Evolutionary conservation across 441 rosid species (phyloP).

Genomic region (Flueggea neowawraea): DNA sequence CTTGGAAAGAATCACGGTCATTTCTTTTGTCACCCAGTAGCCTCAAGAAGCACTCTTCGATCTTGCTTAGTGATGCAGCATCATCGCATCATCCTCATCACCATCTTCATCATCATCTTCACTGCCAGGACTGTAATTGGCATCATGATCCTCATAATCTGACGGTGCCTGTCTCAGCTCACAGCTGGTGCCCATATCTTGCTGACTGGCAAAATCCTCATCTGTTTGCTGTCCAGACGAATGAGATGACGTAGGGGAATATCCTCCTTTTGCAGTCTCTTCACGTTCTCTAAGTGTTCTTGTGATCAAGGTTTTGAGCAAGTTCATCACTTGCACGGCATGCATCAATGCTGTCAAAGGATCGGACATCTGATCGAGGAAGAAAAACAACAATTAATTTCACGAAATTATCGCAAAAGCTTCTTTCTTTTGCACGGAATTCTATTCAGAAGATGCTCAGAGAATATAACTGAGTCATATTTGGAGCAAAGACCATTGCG

Average conservation of each 20-base stretch:
- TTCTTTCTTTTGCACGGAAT: background rate
- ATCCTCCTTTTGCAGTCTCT: slow-evolving; percentile 54
- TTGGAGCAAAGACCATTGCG: slow-evolving; percentile 94
- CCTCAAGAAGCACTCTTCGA: slow-evolving; percentile 71
- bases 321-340: slow-evolving; percentile 89
- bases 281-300: slow-evolving; percentile 57
- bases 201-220: slow-evolving; percentile 64
- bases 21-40: slow-evolving; percentile 35
- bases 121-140: slow-evolving; percentile 28
- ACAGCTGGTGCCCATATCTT: slow-evolving; percentile 74
- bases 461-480: slow-evolving; percentile 75
- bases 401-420: background rate
- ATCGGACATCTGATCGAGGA: slow-evolving; percentile 67
- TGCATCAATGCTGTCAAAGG: slow-evolving; percentile 86
- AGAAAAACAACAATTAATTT: background rate
- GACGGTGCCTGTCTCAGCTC: slow-evolving; percentile 55
- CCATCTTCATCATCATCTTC: slow-evolving; percentile 39
- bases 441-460: background rate
- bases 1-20: background rate
- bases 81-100: too few relatives aligned
- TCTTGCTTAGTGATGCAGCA: slow-evolving; percentile 45
- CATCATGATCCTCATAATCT: slow-evolving; percentile 37
- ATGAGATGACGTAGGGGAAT: slow-evolving; percentile 62
- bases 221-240: slow-evolving; percentile 54
- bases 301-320: slow-evolving; percentile 60